Base-by-base conservation (phyloP, 1,284 basidiomycete species). In the Sanghuangporus baumii region DNA sequence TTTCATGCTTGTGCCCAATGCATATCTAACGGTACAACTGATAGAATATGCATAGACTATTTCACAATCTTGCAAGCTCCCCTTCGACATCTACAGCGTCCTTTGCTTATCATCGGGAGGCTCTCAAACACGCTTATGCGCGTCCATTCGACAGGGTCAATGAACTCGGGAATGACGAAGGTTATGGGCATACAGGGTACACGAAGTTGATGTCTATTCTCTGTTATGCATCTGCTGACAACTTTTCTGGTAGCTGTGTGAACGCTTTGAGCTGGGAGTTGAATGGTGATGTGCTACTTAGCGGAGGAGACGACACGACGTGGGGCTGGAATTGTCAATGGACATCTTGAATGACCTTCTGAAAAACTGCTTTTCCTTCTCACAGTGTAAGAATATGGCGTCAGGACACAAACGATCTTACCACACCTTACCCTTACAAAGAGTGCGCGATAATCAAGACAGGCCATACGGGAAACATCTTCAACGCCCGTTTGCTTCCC, bases 391-490 rank as follows among this genome's bases (percentile, higher is more conserved):
- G 89, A 73, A 76, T 95, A 71, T 89, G 89, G 89, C 77, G 81
- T 52, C 76, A 85, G 64, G 80, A 83, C 63, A 68, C 72, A n/a
- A 69, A 69, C 18, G 70, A 78, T 41, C 67, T 71, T 6, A 66
- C 70, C 11, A 64, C 67, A 65, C 81, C 73, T 68, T 89, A 77
- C 73, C 90, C 85, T 58, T 92, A 82, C 73, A 78, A 74, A 61
- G 89, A 82, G 72, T 82, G 78, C 64, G 78, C 78, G 46, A 83
- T 84, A 64, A 87, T 94, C 63, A 71, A 81, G 12, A 94, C 92
- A 0, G 93, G 91, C 1, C 95, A 98, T 75, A 80, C 78, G 34
- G 85, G 82, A 16, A 97, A 97, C 71, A 94, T 98, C 64, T 98
- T 98, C 78, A 89, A 87, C 63, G 86, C 86, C 1, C 87, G 92